Evolutionary conservation across 225 moss, liverwort and hornwort species (phyloP), one percentile per base, ranked within the genome.

Genomic region (Bryoerythrophyllum caledonicum): DNA sequence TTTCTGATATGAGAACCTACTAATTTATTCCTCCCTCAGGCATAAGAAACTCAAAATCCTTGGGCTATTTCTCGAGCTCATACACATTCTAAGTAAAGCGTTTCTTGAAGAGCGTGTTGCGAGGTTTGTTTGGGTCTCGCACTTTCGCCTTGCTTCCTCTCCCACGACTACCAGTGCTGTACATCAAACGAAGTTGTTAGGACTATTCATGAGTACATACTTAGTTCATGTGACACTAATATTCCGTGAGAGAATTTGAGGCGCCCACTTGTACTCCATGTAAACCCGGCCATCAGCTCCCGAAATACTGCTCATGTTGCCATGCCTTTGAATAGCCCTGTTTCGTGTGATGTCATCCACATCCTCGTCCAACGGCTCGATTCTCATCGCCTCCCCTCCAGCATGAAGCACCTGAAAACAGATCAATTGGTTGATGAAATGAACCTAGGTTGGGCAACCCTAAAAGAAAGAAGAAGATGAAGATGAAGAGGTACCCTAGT

Each of bases 241-340:
- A 9, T 1, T 10, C n/a, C 65, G 59, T 32, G 56, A 43, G 43
- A 51, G 49, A 53, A 26, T 60, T 51, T 35, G 13, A 82, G 30
- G 52, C 17, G 26, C 65, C 59, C 27, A 88, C 96, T 91, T 91
- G 80, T 96, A 96, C 79, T 96, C 96, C 81, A 92, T 92, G 81
- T 96, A 96, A 78, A 96, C 84, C 63, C 91, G 86, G 28, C 96
- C 96, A 70, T 96, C 91, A 67, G 96, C 91, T 67, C 96, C 96
- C 6, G 96, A 96, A 72, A 94, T 92, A 12, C 87, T 91, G 67
- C 96, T 92, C 83, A 96, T 82, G 46, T 88, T 85, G 57, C 89
- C 94, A 53, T 83, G 85, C 41, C 88, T 90, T 43, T 92, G 91
- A 30, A 85, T 88, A n/a, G 90, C 80, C 55, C 91, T 88, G 79